Evolutionary conservation across 2,329 filamentous ascomycete species (phyloP), one percentile per base, ranked within the genome.

Genomic region (Monosporascus sp.): DNA sequence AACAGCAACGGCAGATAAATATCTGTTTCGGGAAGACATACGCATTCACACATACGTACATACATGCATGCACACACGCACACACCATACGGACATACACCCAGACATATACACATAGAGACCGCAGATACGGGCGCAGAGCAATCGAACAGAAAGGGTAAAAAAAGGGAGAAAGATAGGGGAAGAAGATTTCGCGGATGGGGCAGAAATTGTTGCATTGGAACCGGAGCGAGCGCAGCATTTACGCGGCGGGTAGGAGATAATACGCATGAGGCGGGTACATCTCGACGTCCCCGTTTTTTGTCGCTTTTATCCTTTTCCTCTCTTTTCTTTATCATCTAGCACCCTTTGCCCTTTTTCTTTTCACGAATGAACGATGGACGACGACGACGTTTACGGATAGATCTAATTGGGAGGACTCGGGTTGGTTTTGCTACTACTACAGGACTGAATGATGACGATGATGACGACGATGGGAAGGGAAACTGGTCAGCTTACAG

Each of bases 231-330:
- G 24, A 18, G n/a, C 41, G 22, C 5, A 31, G 43, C 43, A 46
- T 46, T 31, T 46, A 46, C 43, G 18, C 14, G 24, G 22, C 20
- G 24, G 18, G 18, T 8, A 20, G 39, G 11, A 20, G 11, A 20
- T 20, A 20, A 20, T 20, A 14, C 20, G 18, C n/a, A 14, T 4
- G 3, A 20, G 2, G 6, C 14, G 39, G 39, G 18, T 43, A 18
- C 11, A 14, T 24, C 22, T 5, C 39, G 18, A 43, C 51, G 55
- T 58, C 45, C 25, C 51, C 37, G 48, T 45, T 45, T 53, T 57
- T 45, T 48, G 24, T 46, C 17, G n/a, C 50, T 58, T 54, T 54
- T 54, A 56, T 54, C 51, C 52, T 50, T 51, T 52, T 56, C 50
- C 39, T 58, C 38, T 59, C 45, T 48, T 50, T 44, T 11, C 4